A percentile compares a stretch with the other conserved stretches of the same genome.
phyloP scores from a whole-genome alignment of 768 basidiomycete species.

The Suillus placidus region DNA sequence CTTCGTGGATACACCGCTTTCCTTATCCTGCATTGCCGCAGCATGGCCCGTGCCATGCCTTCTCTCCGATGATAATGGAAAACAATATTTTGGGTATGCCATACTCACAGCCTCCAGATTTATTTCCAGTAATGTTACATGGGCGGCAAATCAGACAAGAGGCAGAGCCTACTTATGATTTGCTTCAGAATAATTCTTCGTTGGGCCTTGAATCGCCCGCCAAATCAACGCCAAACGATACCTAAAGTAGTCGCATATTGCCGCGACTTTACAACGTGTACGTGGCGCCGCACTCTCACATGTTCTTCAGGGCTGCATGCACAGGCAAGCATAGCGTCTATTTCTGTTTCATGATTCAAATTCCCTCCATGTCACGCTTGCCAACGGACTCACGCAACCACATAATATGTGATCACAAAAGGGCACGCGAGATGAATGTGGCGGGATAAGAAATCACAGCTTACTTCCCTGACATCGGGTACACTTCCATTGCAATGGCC shows the following conservation, averaged over 20 bases:
- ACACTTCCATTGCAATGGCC: neutral
- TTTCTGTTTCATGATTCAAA: neutral
- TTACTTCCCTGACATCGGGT: neutral
- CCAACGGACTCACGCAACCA: neutral
- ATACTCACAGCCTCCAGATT: neutral
- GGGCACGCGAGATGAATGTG: neutral
- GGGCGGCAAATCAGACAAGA: neutral
- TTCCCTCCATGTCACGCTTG: neutral
- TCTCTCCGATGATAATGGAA: slow-evolving; percentile 1
- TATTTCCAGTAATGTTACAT: neutral
- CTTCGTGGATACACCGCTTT: neutral
- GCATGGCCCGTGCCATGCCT: slow-evolving; percentile 1
- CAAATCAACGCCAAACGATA: neutral
- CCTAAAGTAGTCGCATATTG: neutral
- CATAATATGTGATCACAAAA: neutral
- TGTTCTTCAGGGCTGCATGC: neutral
- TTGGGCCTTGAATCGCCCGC: neutral
- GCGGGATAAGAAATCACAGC: neutral
- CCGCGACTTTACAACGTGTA: slow-evolving; percentile 1
- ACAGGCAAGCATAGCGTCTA: slow-evolving; percentile 2
- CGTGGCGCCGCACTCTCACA: neutral
- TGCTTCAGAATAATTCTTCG: neutral
- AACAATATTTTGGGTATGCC: neutral
- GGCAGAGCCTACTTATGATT: neutral
- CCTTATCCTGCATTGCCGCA: slow-evolving; percentile 7